Conservation (phyloP, 1,139 yeast genomes). For the Sugiyamaella pinicola region DNA sequence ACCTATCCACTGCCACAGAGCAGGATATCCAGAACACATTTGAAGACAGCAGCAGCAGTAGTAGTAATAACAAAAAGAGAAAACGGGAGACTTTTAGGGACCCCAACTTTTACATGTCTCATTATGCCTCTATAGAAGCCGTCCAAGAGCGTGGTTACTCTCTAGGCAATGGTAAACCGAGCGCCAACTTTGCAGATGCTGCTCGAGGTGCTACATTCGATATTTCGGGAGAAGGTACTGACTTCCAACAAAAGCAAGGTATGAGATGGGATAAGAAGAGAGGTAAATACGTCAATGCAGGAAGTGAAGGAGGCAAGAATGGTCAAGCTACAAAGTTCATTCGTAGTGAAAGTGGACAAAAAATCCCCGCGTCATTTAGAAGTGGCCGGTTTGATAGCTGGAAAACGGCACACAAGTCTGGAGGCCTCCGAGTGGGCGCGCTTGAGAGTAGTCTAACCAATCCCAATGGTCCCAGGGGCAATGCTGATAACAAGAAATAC, state of each 20-base stretch:
- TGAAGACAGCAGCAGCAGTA: slow-evolving; percentile 19
- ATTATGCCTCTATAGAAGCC: slow-evolving; percentile 80
- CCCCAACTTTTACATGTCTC: slow-evolving; percentile 82
- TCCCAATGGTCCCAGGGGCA: slow-evolving; percentile 35
- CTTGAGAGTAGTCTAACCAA: slow-evolving; percentile 44
- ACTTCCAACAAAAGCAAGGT: slow-evolving; percentile 61
- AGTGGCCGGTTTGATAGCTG: slow-evolving; percentile 92
- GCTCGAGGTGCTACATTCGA: slow-evolving; percentile 87
- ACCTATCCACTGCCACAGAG: slow-evolving; percentile 34
- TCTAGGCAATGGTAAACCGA: slow-evolving; percentile 43
- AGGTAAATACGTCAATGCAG: slow-evolving; percentile 83
- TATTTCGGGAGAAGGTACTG: slow-evolving; percentile 67
- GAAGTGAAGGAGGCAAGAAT: slow-evolving; percentile 57
- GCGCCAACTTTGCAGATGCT: slow-evolving; percentile 73
- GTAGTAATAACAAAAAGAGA: slow-evolving; percentile 29
- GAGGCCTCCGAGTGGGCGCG: slow-evolving; percentile 55
- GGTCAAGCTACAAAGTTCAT: slow-evolving; percentile 59
- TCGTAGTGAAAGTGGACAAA: slow-evolving; percentile 92
- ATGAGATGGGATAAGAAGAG: slow-evolving; percentile 94
- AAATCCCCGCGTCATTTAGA: slow-evolving; percentile 87
- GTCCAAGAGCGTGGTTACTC: slow-evolving; percentile 81
- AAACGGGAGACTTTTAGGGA: slow-evolving; percentile 58
- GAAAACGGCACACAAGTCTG: slow-evolving; percentile 71
- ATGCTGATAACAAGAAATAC: slow-evolving; percentile 48
- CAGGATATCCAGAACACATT: slow-evolving; percentile 38